Percentiles rank a stretch among this genome's conserved stretches.
Conservation (phyloP, 2,329 filamentous ascomycete species). For the Chaetothyriales sp. region DNA sequence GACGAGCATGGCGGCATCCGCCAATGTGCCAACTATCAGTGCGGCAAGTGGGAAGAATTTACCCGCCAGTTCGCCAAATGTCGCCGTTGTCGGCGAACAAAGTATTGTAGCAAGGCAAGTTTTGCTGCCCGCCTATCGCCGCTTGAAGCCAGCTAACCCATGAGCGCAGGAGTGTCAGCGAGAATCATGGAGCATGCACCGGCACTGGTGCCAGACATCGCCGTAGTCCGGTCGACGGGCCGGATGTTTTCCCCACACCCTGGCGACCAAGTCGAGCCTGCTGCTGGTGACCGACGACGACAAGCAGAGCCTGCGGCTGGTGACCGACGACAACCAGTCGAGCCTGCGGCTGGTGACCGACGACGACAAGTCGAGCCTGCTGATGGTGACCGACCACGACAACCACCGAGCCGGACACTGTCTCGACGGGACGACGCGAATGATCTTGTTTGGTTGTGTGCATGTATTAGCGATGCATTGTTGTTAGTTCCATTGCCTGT, state of each 20-base stretch:
- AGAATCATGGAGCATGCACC: slow-evolving; percentile 94
- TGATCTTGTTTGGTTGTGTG: neutral
- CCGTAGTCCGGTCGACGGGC: neutral
- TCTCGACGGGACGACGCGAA: neutral
- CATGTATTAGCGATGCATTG: neutral
- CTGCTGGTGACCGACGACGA: neutral
- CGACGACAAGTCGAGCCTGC: neutral
- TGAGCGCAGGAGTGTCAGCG: slow-evolving; percentile 63
- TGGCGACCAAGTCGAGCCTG: neutral
- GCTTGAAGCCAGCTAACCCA: neutral
- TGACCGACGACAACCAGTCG: neutral
- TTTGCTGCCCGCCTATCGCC: neutral
- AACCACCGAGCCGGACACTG: neutral
- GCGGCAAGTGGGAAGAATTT: slow-evolving; percentile 95
- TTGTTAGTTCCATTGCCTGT: neutral
- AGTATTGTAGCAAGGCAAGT: slow-evolving; percentile 87
- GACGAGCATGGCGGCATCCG: slow-evolving; percentile 86
- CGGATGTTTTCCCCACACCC: no score
- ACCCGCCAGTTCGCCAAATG: slow-evolving; percentile 97
- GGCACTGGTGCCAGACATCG: slow-evolving; percentile 66
- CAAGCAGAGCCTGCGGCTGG: neutral
- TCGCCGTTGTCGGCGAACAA: slow-evolving; percentile 84
- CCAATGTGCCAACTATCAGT: slow-evolving; percentile 96
- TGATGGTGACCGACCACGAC: neutral
- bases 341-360: neutral